Evolutionary conservation across 345 rosid genomes (phyloP).

Genomic region (Gossypioides kirkii): DNA sequence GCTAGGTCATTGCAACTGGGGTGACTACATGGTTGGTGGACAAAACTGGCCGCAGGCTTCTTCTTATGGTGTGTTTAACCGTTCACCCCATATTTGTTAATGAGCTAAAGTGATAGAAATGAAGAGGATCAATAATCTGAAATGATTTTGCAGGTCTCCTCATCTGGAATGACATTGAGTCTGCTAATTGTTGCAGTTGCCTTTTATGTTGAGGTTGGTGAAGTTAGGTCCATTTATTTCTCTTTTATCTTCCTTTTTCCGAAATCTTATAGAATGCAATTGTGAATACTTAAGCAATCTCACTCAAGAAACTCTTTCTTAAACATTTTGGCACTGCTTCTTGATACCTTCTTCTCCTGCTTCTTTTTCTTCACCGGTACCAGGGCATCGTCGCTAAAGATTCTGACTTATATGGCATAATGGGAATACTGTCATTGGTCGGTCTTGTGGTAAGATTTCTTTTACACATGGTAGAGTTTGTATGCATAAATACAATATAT

Average conservation of each 20-base stretch:
- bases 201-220: slow-evolving; percentile 60
- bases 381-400: slow-evolving; percentile 56
- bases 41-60: slow-evolving; percentile 81
- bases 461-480: neutral
- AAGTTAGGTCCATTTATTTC: slow-evolving; percentile 8
- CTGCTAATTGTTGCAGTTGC: slow-evolving; percentile 61
- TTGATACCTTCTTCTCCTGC: slow-evolving; percentile 13
- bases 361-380: slow-evolving; percentile 17
- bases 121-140: neutral
- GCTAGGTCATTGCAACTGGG: slow-evolving; percentile 78
- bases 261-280: neutral
- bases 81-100: slow-evolving; percentile 6
- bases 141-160: slow-evolving; percentile 51
- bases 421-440: slow-evolving; percentile 69
- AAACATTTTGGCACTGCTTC: slow-evolving; percentile 5
- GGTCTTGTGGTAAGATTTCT: slow-evolving; percentile 78
- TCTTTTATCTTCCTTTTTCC: neutral
- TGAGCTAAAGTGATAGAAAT: neutral
- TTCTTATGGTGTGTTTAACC: slow-evolving; percentile 59
- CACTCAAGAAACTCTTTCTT: neutral
- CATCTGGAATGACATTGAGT: slow-evolving; percentile 74
- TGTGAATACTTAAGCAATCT: neutral
- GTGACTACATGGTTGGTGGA: slow-evolving; percentile 83
- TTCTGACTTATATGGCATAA: slow-evolving; percentile 43
- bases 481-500: neutral